Conservation (phyloP, 1,139 yeast species). For the Lodderomyces beijingensis region DNA sequence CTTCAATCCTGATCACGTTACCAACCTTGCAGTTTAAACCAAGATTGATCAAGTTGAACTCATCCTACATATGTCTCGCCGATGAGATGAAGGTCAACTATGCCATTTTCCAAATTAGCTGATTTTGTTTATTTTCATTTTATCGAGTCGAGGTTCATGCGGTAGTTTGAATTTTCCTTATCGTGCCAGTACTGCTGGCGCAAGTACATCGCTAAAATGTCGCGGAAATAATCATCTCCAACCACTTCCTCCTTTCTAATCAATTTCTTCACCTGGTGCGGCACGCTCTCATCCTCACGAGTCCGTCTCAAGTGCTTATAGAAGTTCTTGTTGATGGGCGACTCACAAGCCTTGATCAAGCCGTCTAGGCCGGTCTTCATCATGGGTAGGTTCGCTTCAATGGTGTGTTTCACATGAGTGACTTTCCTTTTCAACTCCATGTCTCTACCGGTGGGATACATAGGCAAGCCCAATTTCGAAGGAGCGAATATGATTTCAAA, state of each 20-base stretch:
- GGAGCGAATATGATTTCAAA: slow-evolving; percentile 34
- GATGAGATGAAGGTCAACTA: slow-evolving; percentile 37
- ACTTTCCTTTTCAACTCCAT: slow-evolving; percentile 22
- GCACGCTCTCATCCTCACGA: slow-evolving; percentile 10
- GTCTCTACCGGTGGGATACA: slow-evolving; percentile 26
- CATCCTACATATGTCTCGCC: slow-evolving; percentile 33
- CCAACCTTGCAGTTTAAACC: slow-evolving; percentile 10
- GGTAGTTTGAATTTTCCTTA: slow-evolving; percentile 16
- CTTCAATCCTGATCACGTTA: slow-evolving; percentile 7
- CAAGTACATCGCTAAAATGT: slow-evolving; percentile 27
- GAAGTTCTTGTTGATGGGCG: slow-evolving; percentile 26
- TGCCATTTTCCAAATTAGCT: slow-evolving; percentile 23
- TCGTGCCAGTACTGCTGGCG: slow-evolving; percentile 26
- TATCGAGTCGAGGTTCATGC: slow-evolving; percentile 2
- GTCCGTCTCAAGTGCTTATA: slow-evolving; percentile 24
- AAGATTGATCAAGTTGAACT: slow-evolving; percentile 6
- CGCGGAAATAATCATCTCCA: slow-evolving; percentile 27
- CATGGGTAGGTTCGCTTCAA: slow-evolving; percentile 23
- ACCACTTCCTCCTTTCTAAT: slow-evolving; percentile 30
- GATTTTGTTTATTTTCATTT: slow-evolving; percentile 7
- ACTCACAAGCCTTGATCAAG: slow-evolving; percentile 2
- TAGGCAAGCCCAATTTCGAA: slow-evolving; percentile 29
- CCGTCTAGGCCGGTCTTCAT: slow-evolving; percentile 14
- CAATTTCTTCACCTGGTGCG: slow-evolving; percentile 16
- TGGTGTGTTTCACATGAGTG: slow-evolving; percentile 18